Percentiles rank a stretch among this genome's conserved stretches.
phyloP scores from a whole-genome alignment of 2,329 filamentous ascomycete genomes.

The Talaromyces sp. region DNA sequence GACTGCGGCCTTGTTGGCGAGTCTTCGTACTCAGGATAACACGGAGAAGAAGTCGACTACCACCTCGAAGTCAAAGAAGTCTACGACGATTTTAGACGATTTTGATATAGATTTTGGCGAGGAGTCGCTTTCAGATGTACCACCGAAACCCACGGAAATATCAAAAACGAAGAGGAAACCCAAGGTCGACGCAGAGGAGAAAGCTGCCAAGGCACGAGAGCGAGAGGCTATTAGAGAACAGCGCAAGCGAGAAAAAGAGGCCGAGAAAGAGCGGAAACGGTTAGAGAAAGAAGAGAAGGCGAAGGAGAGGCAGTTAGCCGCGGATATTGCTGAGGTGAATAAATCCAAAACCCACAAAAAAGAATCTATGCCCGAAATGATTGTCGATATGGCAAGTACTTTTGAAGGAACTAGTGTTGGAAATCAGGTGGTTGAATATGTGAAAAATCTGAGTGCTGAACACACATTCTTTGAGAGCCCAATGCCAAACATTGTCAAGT shows the following conservation, averaged over 20 bases:
- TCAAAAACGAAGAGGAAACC: conserved; percentile 30
- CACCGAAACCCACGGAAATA: conserved; percentile 32
- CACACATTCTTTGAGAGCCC: conserved; percentile 34
- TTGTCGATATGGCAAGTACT: conserved; percentile 61
- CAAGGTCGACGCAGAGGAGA: conserved; percentile 42
- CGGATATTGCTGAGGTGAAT: conserved; percentile 67
- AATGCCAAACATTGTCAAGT: conserved; percentile 55
- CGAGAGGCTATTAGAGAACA: conserved; percentile 48
- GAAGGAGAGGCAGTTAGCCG: conserved; percentile 58
- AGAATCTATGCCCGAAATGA: conserved; percentile 68
- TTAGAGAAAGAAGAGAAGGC: conserved; percentile 52
- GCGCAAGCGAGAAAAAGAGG: conserved; percentile 41
- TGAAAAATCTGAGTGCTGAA: conserved; percentile 40
- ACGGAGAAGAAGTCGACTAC: conserved; percentile 5
- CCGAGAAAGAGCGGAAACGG: conserved; percentile 42
- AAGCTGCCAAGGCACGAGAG: conserved; percentile 48
- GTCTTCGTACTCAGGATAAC: conserved; percentile 19
- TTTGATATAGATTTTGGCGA: conserved; percentile 27
- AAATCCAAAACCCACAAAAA: conserved; percentile 69
- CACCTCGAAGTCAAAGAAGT: neutral
- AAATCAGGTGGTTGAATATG: conserved; percentile 40
- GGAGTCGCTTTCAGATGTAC: conserved; percentile 32
- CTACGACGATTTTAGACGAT: neutral
- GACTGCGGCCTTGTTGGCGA: conserved; percentile 38
- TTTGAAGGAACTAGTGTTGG: conserved; percentile 46